Evolutionary conservation across 2,329 filamentous ascomycete genomes (phyloP).

Genomic region (Arthrocladium fulminans): DNA sequence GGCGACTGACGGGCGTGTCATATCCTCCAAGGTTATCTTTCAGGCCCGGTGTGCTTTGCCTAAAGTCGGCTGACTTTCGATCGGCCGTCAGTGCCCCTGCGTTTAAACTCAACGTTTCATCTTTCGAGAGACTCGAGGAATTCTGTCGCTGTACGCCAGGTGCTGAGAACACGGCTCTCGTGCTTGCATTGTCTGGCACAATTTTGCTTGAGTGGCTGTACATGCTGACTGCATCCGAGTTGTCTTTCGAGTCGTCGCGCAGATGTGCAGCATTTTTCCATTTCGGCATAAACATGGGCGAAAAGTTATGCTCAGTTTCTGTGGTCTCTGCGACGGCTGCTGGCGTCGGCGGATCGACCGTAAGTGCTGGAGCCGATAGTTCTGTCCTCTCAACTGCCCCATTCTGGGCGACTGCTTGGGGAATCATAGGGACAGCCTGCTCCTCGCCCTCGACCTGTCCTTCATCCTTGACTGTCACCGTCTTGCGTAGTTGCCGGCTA

Average conservation of each 20-base stretch:
- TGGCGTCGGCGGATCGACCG: neutral
- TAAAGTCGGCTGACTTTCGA: neutral
- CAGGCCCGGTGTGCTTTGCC: neutral
- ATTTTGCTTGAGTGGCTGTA: conserved; percentile 14
- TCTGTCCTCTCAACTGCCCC: neutral
- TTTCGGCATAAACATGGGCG: conserved; percentile 15
- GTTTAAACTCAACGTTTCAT: neutral
- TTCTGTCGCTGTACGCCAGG: conserved; percentile 13
- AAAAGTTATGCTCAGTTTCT: neutral
- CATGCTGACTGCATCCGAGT: conserved; percentile 16
- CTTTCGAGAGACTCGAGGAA: neutral
- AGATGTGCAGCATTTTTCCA: conserved; percentile 19
- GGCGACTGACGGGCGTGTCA: conserved; percentile 19
- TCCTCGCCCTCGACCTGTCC: conserved; percentile 17
- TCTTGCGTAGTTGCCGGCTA: conserved; percentile 12
- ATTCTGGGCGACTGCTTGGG: neutral
- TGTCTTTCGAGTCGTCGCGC: conserved; percentile 11
- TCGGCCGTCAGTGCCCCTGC: neutral
- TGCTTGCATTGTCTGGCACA: conserved; percentile 17
- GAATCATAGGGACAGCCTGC: neutral
- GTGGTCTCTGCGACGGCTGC: neutral
- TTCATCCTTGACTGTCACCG: conserved; percentile 17
- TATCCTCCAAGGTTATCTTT: conserved; percentile 10
- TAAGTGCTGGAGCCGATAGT: neutral
- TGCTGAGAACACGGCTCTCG: conserved; percentile 19